Conservation (phyloP, 2,329 filamentous ascomycete species). For the Pseudocercospora fijiensis region DNA sequence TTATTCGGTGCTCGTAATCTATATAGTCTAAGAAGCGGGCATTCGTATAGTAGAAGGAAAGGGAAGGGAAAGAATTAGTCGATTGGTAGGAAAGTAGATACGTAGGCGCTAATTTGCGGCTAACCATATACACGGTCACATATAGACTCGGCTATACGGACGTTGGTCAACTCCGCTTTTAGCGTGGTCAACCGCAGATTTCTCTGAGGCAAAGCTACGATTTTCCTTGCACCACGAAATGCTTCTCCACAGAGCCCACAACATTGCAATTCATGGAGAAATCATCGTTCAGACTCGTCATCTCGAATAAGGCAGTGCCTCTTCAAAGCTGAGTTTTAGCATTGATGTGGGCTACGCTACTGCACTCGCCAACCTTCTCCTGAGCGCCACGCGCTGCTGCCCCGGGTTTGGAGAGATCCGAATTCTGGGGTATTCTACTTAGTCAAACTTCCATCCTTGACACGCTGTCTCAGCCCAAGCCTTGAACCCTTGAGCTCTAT, state of each 20-base stretch:
- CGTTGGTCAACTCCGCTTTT: too few relatives aligned
- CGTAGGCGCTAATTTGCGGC: too few relatives aligned
- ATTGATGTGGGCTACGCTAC: not conserved
- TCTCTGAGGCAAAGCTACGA: not conserved
- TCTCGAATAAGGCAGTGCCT: not conserved
- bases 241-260: not conserved
- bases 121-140: too few relatives aligned
- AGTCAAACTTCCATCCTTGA: not conserved
- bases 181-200: too few relatives aligned
- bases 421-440: not conserved
- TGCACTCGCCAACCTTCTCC: not conserved
- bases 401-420: conserved; percentile 4
- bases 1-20: too few relatives aligned
- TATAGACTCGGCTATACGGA: too few relatives aligned
- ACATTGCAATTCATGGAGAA: not conserved
- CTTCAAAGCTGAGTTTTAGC: not conserved
- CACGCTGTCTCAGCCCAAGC: conserved; percentile 2
- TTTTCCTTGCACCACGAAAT: not conserved
- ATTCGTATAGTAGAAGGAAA: too few relatives aligned
- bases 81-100: too few relatives aligned
- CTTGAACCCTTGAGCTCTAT: conserved; percentile 1
- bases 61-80: too few relatives aligned
- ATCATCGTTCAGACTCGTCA: not conserved
- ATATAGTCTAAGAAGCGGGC: too few relatives aligned
- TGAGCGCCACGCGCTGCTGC: not conserved